Evolutionary conservation across 2,329 filamentous ascomycete species (phyloP).

Genomic region (Monascus ruber): DNA sequence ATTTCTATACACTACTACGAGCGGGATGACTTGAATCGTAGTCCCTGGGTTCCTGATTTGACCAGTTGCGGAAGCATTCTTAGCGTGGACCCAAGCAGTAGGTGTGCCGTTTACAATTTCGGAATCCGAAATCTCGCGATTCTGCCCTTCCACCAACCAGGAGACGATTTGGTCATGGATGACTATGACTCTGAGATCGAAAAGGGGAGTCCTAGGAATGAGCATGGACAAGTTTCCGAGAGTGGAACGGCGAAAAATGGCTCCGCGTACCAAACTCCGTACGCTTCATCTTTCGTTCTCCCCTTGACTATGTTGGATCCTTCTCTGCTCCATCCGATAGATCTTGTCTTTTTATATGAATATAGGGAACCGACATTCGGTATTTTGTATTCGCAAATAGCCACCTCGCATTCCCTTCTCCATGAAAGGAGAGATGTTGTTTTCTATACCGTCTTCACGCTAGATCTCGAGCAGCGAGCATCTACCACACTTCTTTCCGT

Average conservation of each 20-base stretch:
- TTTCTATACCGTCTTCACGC: conserved; percentile 85
- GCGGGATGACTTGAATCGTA: conserved; percentile 73
- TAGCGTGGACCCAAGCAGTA: conserved; percentile 77
- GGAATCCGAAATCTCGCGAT: conserved; percentile 82
- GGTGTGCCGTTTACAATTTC: conserved; percentile 92
- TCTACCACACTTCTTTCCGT: conserved; percentile 90
- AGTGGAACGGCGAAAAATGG: conserved; percentile 23
- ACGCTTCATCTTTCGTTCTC: conserved; percentile 85
- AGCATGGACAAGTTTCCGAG: conserved; percentile 14
- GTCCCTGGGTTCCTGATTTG: conserved; percentile 68
- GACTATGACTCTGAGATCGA: conserved; percentile 80
- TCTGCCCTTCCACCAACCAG: conserved; percentile 75
- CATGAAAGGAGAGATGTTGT: conserved; percentile 72
- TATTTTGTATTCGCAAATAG: conserved; percentile 67
- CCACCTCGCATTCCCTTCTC: conserved; percentile 61
- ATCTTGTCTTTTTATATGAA: conserved; percentile 87
- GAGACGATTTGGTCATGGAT: conserved; percentile 82
- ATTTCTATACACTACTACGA: conserved; percentile 98
- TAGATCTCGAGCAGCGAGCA: conserved; percentile 85
- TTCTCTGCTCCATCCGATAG: conserved; percentile 73
- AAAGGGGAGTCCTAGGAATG: conserved; percentile 46
- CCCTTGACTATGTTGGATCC: conserved; percentile 82
- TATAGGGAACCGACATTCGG: conserved; percentile 97
- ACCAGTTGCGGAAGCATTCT: conserved; percentile 69
- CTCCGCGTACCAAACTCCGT: conserved; percentile 50